Evolutionary conservation across 176 grass and related monocot species (phyloP), one percentile per base, ranked within the genome.

Genomic region (Phragmites australis): DNA sequence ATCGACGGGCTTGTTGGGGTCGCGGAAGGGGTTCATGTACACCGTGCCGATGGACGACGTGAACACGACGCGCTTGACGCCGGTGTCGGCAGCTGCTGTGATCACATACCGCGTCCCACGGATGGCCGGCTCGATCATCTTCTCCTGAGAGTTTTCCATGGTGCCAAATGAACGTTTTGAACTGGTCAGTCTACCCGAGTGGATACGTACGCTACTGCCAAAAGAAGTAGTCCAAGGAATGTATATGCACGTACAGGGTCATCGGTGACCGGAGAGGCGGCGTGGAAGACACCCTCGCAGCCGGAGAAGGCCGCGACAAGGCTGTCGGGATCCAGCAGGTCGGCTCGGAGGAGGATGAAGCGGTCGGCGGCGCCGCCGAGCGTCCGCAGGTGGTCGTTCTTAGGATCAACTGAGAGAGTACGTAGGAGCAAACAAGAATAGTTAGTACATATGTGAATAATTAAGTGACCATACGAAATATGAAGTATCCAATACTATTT

Each of bases 1-100:
- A 21, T 93, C 94, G 6, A 97, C 89, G 9, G 73, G 79, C 48
- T 58, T 83, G 41, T 62, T 83, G 0, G 83, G 29, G 53, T 77
- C 83, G 21, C 73, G 84, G 51, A 81, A 68, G 34, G 94, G 94
- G 86, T 91, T 93, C 94, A 97, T 91, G 77, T 93, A 93, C 32
- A 97, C 86, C 8, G 94, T 60, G 11, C 94, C 94, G 13, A 93
- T 89, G 19, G 94, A 91, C 4, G 94, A 97, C 29, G 94, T 97
- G 89, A 97, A 89, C 43, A 97, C 77, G 10, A 93, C 84, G 0
- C 94, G 94, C 51, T 86, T 74, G 12, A 97, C 68, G 43, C 85
- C 90, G 27, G 72, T 22, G 39, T 90, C 82, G 3, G 87, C 86
- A 4, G 91, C 88, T 1, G 72, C 88, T 1, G 68, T 76, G 15